Evolutionary conservation across 306 rosid genomes (phyloP).

Genomic region (Gynostemma pentaphyllum): DNA sequence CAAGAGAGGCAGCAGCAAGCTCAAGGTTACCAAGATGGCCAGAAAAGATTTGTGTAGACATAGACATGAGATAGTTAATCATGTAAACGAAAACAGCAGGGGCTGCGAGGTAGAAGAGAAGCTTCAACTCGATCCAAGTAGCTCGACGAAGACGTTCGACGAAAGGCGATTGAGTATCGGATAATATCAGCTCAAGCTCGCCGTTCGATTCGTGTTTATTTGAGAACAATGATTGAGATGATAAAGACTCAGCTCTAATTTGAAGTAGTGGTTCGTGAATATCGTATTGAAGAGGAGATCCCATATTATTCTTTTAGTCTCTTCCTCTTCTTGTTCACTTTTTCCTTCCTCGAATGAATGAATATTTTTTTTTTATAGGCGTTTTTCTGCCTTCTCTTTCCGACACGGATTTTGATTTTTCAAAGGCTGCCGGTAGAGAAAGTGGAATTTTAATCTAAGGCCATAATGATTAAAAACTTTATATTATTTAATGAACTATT

Average conservation of each 20-base stretch:
- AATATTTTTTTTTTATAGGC: background rate
- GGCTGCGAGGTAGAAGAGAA: conserved; percentile 43
- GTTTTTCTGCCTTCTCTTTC: too few relatives aligned
- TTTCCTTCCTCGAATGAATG: background rate
- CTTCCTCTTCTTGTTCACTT: background rate
- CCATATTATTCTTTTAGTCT: background rate
- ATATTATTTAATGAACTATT: too few relatives aligned
- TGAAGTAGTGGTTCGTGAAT: background rate
- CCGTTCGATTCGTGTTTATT: background rate
- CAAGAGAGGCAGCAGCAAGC: conserved; percentile 71
- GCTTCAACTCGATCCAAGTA: conserved; percentile 49
- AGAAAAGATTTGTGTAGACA: conserved; percentile 43
- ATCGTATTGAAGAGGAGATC: background rate
- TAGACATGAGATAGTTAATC: conserved; percentile 52
- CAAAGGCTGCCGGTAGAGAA: too few relatives aligned
- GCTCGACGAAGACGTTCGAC: conserved; percentile 26
- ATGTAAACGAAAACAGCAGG: conserved; percentile 61
- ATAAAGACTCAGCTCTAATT: background rate
- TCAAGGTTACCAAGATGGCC: conserved; percentile 79
- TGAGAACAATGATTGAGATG: background rate
- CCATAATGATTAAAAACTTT: too few relatives aligned
- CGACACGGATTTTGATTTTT: too few relatives aligned
- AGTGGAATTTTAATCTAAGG: too few relatives aligned
- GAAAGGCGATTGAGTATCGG: conserved; percentile 21
- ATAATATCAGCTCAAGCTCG: conserved; percentile 38